Evolutionary conservation across 2,329 filamentous ascomycete genomes (phyloP).

Genomic region (Decorospora gaudefroyi): DNA sequence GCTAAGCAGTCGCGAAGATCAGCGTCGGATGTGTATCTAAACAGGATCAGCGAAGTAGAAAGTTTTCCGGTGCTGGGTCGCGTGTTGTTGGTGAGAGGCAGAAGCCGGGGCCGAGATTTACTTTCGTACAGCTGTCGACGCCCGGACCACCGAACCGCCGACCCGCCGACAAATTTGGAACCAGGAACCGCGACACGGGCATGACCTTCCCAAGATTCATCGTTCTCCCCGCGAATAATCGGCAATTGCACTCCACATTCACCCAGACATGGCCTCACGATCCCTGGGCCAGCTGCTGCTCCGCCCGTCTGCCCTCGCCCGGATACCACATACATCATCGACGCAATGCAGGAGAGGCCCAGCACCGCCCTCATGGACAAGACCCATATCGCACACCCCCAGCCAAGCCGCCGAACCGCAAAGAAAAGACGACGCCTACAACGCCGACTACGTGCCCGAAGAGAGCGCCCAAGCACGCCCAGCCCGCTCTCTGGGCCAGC

Average conservation of each 20-base stretch:
- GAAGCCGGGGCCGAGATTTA: slow-evolving; percentile 19
- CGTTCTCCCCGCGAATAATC: slow-evolving; percentile 9
- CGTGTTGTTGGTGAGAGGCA: slow-evolving; percentile 12
- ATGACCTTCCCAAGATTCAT: slow-evolving; percentile 4
- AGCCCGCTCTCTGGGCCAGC: slow-evolving; percentile 1
- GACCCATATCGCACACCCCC: slow-evolving; percentile 16
- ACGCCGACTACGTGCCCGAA: slow-evolving; percentile 2
- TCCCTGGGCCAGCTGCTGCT: slow-evolving; percentile 41
- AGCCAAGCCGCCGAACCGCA: slow-evolving; percentile 18
- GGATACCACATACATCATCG: slow-evolving; percentile 20
- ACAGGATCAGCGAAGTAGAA: too few species aligned
- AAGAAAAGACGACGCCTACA: slow-evolving; percentile 9
- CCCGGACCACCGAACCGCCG: slow-evolving; percentile 24
- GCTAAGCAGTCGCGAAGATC: slow-evolving; percentile 3
- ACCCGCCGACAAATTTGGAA: slow-evolving; percentile 32
- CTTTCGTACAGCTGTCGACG: slow-evolving; percentile 15
- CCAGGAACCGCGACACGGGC: slow-evolving; percentile 25
- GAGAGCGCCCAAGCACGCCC: slow-evolving; percentile 2
- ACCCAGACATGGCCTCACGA: slow-evolving; percentile 35
- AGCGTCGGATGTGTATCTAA: too few species aligned
- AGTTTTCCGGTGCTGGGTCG: too few species aligned
- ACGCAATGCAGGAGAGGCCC: slow-evolving; percentile 8
- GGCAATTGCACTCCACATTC: slow-evolving; percentile 3
- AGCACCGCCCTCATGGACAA: slow-evolving; percentile 23
- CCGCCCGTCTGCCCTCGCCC: slow-evolving; percentile 34